Evolutionary conservation across 2,329 filamentous ascomycete genomes (phyloP).

Genomic region (Aureobasidium subglaciale): DNA sequence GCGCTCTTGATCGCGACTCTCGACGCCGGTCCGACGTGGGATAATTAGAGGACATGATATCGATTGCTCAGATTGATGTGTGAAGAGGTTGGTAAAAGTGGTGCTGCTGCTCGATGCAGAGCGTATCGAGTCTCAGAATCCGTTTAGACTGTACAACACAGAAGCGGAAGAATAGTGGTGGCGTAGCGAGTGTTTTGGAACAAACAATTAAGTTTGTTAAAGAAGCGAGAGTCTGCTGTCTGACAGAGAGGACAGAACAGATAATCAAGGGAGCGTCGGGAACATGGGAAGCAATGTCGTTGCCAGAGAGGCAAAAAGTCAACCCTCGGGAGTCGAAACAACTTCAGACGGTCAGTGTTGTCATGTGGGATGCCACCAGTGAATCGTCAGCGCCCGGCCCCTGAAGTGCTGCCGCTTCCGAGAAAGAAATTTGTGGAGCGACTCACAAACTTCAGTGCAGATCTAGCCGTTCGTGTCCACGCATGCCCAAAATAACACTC

Average conservation of each 20-base stretch:
- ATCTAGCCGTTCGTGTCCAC: neutral
- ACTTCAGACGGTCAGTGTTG: neutral
- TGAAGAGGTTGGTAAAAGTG: neutral
- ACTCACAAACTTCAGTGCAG: neutral
- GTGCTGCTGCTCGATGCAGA: neutral
- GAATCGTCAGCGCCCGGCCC: neutral
- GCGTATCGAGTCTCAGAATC: neutral
- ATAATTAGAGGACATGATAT: conserved; percentile 7
- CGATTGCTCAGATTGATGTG: neutral
- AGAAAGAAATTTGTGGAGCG: neutral
- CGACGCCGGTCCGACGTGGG: conserved; percentile 9
- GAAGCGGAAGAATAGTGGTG: neutral
- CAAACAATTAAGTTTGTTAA: neutral
- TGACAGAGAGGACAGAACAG: neutral
- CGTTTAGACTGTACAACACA: neutral
- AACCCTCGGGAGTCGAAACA: neutral
- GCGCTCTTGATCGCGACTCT: conserved; percentile 7
- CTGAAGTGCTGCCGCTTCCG: neutral
- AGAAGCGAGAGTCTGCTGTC: neutral
- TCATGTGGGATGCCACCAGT: neutral
- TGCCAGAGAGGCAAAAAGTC: conserved; percentile 1
- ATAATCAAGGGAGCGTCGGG: neutral
- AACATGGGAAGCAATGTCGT: neutral
- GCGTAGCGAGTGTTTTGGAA: neutral
- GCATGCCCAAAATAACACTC: neutral